Evolutionary conservation across 345 rosid species (phyloP).

Genomic region (Turritis glabra): DNA sequence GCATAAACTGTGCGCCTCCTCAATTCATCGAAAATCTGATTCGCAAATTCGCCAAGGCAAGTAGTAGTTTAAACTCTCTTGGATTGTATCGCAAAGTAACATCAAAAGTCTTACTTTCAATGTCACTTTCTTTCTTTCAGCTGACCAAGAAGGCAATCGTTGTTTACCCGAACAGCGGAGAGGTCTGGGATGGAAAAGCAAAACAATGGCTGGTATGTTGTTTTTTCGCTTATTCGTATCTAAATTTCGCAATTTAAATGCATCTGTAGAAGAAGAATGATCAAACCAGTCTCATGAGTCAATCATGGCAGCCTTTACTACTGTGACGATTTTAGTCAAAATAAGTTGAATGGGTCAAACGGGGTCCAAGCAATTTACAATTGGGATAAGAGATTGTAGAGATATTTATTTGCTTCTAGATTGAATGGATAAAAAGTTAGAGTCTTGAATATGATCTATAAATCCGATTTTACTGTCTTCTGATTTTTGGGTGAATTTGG

Average conservation of each 20-base stretch:
- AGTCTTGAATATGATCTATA: background rate
- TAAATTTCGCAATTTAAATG: background rate
- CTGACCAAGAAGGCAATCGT: conserved; percentile 64
- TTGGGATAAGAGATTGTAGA: no score
- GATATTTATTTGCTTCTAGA: background rate
- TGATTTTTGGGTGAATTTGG: background rate
- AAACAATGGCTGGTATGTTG: conserved; percentile 87
- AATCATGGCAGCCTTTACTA: background rate
- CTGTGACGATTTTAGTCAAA: background rate
- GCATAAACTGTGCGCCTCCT: conserved; percentile 88
- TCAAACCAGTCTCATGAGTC: background rate
- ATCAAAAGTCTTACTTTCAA: background rate
- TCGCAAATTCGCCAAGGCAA: conserved; percentile 61
- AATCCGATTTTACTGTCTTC: background rate
- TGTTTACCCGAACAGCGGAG: conserved; percentile 93
- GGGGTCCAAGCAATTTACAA: background rate
- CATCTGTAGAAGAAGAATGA: background rate
- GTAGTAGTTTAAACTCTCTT: background rate
- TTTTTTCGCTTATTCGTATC: background rate
- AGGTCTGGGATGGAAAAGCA: conserved; percentile 84
- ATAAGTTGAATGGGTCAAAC: background rate
- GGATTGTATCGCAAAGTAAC: background rate
- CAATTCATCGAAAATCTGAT: conserved; percentile 68
- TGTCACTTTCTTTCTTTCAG: conserved; percentile 41
- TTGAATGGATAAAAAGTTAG: background rate